These are phyloP conservation scores for Trametes hirsuta DNA, from an alignment of 1,284 basidiomycete genomes.

Conservation along the genomic window DNA sequence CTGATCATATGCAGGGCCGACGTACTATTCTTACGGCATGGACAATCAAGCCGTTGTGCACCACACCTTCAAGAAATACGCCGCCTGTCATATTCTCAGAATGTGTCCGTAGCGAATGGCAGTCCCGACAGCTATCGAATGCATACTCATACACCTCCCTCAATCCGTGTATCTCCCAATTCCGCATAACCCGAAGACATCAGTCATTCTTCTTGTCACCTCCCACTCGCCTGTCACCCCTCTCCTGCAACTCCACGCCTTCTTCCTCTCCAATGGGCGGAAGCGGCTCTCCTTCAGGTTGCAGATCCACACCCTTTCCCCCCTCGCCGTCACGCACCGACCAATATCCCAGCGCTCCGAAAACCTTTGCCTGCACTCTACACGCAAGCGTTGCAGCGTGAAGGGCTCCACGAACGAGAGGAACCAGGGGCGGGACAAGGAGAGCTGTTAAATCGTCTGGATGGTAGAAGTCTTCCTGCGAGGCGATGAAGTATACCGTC, in stretches of 20 bases:
- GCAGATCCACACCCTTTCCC: slow-evolving; percentile 10
- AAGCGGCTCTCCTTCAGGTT: slow-evolving; percentile 13
- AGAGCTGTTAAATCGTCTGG: slow-evolving; percentile 56
- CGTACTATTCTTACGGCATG: no score
- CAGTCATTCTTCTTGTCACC: slow-evolving; percentile 4
- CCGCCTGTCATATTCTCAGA: background rate
- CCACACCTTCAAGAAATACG: background rate
- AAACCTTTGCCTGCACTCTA: slow-evolving; percentile 43
- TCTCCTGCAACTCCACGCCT: slow-evolving; percentile 8
- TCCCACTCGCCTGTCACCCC: background rate
- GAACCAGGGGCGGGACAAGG: slow-evolving; percentile 52
- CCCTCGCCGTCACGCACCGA: slow-evolving; percentile 14
- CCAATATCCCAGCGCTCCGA: slow-evolving; percentile 24
- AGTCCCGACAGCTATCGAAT: background rate
- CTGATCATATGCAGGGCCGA: no score
- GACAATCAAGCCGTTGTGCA: no score
- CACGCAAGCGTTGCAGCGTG: slow-evolving; percentile 43
- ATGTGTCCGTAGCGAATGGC: background rate
- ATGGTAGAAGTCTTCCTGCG: slow-evolving; percentile 67
- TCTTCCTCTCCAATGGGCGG: slow-evolving; percentile 6
- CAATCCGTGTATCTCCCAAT: background rate
- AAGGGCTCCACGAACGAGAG: slow-evolving; percentile 44
- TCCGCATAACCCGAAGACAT: background rate
- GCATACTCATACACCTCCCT: background rate
- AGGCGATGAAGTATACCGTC: slow-evolving; percentile 48